Conservation (phyloP, 2,329 filamentous ascomycete genomes). For the Meredithiella fracta region DNA sequence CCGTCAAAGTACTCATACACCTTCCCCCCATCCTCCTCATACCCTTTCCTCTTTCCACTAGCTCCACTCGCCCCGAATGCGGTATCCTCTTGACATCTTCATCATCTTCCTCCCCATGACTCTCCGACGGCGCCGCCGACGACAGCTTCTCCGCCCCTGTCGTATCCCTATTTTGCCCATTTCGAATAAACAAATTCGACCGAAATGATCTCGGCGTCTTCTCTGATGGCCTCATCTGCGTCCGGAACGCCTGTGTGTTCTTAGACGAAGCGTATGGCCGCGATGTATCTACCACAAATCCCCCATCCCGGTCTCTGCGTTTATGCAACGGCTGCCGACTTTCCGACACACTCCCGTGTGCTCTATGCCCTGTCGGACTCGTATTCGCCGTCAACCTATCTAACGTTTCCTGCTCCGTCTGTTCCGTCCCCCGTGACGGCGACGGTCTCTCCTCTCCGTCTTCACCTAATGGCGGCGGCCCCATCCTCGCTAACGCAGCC, state of each 20-base stretch:
- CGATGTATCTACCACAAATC: constrained; percentile 41
- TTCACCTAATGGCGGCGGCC: constrained; percentile 21
- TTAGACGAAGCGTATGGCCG: constrained; percentile 33
- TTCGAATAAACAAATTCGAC: constrained; percentile 53
- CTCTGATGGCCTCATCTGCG: constrained; percentile 36
- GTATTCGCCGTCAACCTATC: constrained; percentile 59
- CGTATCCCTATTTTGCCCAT: constrained; percentile 36
- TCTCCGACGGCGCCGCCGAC: constrained; percentile 56
- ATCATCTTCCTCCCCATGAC: constrained; percentile 14
- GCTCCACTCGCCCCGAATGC: constrained; percentile 19
- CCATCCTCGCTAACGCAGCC: constrained; percentile 9
- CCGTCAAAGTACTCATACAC: constrained; percentile 91
- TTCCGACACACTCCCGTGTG: constrained; percentile 50
- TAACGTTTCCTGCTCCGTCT: constrained; percentile 55
- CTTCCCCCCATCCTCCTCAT: constrained; percentile 34
- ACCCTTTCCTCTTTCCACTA: constrained; percentile 20
- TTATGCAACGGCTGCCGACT: constrained; percentile 54
- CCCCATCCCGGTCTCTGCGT: constrained; percentile 22
- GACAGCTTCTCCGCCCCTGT: constrained; percentile 69
- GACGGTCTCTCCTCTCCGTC: constrained; percentile 42
- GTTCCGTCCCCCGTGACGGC: constrained; percentile 63
- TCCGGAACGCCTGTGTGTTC: constrained; percentile 16
- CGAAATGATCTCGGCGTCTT: constrained; percentile 63
- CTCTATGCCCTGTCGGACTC: constrained; percentile 48
- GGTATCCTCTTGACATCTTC: constrained; percentile 23